phyloP scores from a whole-genome alignment of 2,329 filamentous ascomycete species.

The Penicillium hordei region DNA sequence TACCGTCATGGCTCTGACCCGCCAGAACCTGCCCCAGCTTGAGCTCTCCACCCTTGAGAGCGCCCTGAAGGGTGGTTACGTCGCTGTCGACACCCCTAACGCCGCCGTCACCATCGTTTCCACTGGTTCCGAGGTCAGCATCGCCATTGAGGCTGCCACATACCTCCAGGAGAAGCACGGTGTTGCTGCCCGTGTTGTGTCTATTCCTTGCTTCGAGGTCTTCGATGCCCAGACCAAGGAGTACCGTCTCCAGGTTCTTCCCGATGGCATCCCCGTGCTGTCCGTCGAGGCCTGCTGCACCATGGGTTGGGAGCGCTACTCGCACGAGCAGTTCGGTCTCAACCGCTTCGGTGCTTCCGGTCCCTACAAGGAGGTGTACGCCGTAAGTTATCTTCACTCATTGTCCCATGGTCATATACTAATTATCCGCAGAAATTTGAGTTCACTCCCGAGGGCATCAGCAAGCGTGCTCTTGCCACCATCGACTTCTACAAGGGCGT shows the following conservation, averaged over 20 bases:
- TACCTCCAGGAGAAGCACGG: slow-evolving; percentile 84
- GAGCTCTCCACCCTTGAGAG: slow-evolving; percentile 89
- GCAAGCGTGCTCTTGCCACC: slow-evolving; percentile 89
- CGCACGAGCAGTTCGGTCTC: slow-evolving; percentile 98
- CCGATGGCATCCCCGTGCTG: slow-evolving; percentile 88
- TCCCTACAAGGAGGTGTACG: slow-evolving; percentile 97
- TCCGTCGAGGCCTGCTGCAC: slow-evolving; percentile 97
- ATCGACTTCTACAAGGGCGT: slow-evolving; percentile 97
- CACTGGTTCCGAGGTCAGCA: slow-evolving; percentile 92
- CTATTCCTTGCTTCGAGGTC: slow-evolving; percentile 94
- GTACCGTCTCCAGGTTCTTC: slow-evolving; percentile 88
- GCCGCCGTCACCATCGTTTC: slow-evolving; percentile 88
- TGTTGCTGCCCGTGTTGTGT: slow-evolving; percentile 87
- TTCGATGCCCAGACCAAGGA: slow-evolving; percentile 94
- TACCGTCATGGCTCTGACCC: slow-evolving; percentile 88
- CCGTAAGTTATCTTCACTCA: slow-evolving; percentile 54
- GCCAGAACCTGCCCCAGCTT: slow-evolving; percentile 97
- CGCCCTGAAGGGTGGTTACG: slow-evolving; percentile 93
- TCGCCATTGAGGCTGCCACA: slow-evolving; percentile 91
- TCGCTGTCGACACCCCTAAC: slow-evolving; percentile 77
- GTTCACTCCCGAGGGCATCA: slow-evolving; percentile 94
- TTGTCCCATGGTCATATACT: slow-evolving; percentile 3
- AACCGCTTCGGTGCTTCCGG: slow-evolving; percentile 98
- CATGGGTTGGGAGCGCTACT: slow-evolving; percentile 98
- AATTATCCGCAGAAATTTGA: slow-evolving; percentile 77